A percentile compares a stretch with the other conserved stretches of the same genome.
These are phyloP conservation scores for Macrocybe gigantea DNA, from an alignment of 768 basidiomycete species.

Conservation along the genomic window DNA sequence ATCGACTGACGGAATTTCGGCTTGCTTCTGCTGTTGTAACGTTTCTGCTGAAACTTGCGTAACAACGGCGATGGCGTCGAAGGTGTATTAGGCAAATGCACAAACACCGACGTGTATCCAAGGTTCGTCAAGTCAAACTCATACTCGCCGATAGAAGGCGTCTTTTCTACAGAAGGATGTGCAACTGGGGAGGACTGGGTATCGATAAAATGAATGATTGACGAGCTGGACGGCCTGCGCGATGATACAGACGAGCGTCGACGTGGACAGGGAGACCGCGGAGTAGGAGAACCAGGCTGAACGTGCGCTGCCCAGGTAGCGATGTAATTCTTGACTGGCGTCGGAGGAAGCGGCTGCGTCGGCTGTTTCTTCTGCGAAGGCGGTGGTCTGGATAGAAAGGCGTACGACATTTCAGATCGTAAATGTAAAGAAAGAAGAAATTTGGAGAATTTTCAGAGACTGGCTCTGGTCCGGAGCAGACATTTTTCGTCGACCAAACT, in stretches of 20 bases:
- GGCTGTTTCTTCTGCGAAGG: slow-evolving; percentile 32
- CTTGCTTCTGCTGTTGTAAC: slow-evolving; percentile 3
- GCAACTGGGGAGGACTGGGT: slow-evolving; percentile 37
- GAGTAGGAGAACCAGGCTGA: slow-evolving; percentile 62
- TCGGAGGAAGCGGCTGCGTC: slow-evolving; percentile 21
- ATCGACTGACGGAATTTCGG: not conserved
- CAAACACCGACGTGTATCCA: slow-evolving; percentile 64
- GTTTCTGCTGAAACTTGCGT: slow-evolving; percentile 15
- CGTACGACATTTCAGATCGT: slow-evolving; percentile 16
- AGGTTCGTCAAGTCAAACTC: slow-evolving; percentile 49
- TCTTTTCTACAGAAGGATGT: slow-evolving; percentile 36
- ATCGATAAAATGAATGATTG: slow-evolving; percentile 4
- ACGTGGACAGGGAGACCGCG: slow-evolving; percentile 30
- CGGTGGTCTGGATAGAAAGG: slow-evolving; percentile 40
- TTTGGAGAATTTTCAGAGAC: too few relatives aligned
- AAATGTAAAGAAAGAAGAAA: too few relatives aligned
- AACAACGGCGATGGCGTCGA: slow-evolving; percentile 31
- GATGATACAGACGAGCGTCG: slow-evolving; percentile 24
- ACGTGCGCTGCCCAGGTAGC: slow-evolving; percentile 59
- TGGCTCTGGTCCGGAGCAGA: too few relatives aligned
- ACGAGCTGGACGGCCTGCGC: slow-evolving; percentile 26
- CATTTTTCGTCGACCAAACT: too few relatives aligned
- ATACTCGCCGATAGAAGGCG: slow-evolving; percentile 42
- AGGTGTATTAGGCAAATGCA: slow-evolving; percentile 51
- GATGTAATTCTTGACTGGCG: slow-evolving; percentile 30